phyloP scores from a whole-genome alignment of 2,329 filamentous ascomycete genomes.

The Exophiala sp. region DNA sequence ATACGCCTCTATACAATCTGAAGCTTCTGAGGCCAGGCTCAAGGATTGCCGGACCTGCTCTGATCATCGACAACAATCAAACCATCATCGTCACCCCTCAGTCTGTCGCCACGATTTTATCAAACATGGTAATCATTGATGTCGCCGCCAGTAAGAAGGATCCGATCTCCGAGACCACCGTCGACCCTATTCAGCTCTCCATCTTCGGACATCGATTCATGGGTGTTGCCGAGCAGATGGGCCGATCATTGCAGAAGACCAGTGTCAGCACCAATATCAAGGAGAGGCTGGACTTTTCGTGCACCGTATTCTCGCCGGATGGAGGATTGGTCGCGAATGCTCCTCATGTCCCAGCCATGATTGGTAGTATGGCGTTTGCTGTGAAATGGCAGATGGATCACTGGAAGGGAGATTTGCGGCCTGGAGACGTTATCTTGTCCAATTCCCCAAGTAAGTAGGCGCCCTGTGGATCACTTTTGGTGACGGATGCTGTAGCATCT shows the following conservation, averaged over 20 bases:
- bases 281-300: constrained; percentile 75
- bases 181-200: constrained; percentile 70
- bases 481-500: background rate
- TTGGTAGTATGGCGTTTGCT: constrained; percentile 81
- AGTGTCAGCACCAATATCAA: constrained; percentile 75
- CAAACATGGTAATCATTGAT: constrained; percentile 16
- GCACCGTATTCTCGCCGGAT: constrained; percentile 69
- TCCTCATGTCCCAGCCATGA: constrained; percentile 72
- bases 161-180: constrained; percentile 49
- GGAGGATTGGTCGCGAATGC: constrained; percentile 64
- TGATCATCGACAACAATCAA: constrained; percentile 40
- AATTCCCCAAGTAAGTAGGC: constrained; percentile 61
- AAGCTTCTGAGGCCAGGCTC: constrained; percentile 33
- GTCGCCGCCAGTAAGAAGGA: constrained; percentile 35
- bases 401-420: constrained; percentile 62
- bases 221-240: constrained; percentile 83
- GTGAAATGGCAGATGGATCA: constrained; percentile 71
- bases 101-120: constrained; percentile 35
- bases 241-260: constrained; percentile 69
- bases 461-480: background rate
- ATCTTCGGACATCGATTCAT: constrained; percentile 80
- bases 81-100: constrained; percentile 41
- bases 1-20: constrained; percentile 36
- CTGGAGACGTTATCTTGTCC: constrained; percentile 69
- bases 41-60: constrained; percentile 29